Base-by-base conservation (phyloP, 2,329 filamentous ascomycete species). In the Penicillium carneum region DNA sequence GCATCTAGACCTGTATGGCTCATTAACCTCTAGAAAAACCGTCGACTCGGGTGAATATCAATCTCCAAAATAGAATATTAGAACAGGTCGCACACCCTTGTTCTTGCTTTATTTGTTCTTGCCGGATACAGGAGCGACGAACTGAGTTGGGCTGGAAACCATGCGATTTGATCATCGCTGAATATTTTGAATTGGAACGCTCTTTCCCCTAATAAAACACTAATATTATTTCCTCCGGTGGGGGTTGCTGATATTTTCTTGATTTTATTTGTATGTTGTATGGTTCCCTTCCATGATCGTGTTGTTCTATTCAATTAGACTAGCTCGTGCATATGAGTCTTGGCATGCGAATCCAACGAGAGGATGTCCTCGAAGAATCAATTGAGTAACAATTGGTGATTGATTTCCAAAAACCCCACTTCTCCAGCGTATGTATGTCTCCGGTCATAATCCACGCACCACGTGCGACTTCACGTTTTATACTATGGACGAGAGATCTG, bases 151-250 rank as follows among this genome's bases (percentile, higher is more conserved):
- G n/a, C 11, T 26, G 18, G 42, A 59, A 48, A 36, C 38, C 36
- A 33, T 48, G 51, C 57, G 57, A 55, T 48, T 59, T 18, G 50
- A 55, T 43, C 52, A 16, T 43, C 34, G 18, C 36, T 33, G 33
- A 9, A 7, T n/a, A 14, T 11, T 45, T 29, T 18, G 33, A 7
- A 53, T 58, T 46, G 41, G 16, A 14, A 10, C 41, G 20, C 38
- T 41, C 31, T 41, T 20, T 56, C 20, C 16, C 5, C 6, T 11
- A 20, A 39, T 20, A 10, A 48, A 42, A 36, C 31, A 47, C 10
- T n/a, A 34, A 52, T 43, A 1, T 42, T n/a, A 47, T 36, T 49
- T 20, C 31, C 36, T 14, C n/a, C 23, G 14, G 36, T 3, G 14
- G 38, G 34, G 45, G 4, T 16, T n/a, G 6, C 18, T 29, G 20